A percentile compares a stretch with the other conserved stretches of the same genome.
phyloP scores from a whole-genome alignment of 495 filamentous ascomycete genomes.

The Podospora appendiculata region DNA sequence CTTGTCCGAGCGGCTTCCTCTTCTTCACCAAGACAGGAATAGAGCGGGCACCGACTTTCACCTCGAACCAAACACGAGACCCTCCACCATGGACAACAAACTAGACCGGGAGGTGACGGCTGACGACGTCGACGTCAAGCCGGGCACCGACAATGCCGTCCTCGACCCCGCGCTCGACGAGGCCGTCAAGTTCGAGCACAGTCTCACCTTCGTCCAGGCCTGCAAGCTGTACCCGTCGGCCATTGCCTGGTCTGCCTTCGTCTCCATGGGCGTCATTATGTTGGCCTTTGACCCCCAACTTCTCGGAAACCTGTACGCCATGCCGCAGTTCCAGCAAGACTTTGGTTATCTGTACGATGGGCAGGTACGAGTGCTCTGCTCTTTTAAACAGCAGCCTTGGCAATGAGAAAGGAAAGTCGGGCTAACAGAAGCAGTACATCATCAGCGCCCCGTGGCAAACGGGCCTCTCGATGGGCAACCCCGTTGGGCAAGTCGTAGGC shows the following conservation, averaged over 20 bases:
- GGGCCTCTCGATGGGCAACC: slow-evolving; percentile 37
- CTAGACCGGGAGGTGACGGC: background rate
- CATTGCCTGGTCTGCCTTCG: slow-evolving; percentile 33
- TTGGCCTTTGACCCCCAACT: slow-evolving; percentile 36
- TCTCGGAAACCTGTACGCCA: slow-evolving; percentile 37
- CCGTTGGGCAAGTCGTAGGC: slow-evolving; percentile 39
- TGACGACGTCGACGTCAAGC: slow-evolving; percentile 12
- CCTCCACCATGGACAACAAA: slow-evolving; percentile 6
- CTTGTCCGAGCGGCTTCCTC: slow-evolving; percentile 3
- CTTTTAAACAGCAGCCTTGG: no score
- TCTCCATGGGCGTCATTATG: slow-evolving; percentile 40
- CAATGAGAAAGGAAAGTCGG: background rate
- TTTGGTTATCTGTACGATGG: slow-evolving; percentile 31
- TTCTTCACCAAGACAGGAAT: background rate
- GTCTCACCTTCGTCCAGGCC: slow-evolving; percentile 25
- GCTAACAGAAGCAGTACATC: slow-evolving; percentile 8
- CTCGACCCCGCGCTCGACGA: slow-evolving; percentile 18
- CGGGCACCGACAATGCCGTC: background rate
- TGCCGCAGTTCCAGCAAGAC: slow-evolving; percentile 35
- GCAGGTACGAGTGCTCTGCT: slow-evolving; percentile 12
- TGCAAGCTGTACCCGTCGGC: slow-evolving; percentile 33
- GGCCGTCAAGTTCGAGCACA: slow-evolving; percentile 26
- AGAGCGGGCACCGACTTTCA: background rate
- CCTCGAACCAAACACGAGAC: background rate
- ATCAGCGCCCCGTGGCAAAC: slow-evolving; percentile 39